Conservation (phyloP, 179 eudicot species). For the Gypsophila paniculata region DNA sequence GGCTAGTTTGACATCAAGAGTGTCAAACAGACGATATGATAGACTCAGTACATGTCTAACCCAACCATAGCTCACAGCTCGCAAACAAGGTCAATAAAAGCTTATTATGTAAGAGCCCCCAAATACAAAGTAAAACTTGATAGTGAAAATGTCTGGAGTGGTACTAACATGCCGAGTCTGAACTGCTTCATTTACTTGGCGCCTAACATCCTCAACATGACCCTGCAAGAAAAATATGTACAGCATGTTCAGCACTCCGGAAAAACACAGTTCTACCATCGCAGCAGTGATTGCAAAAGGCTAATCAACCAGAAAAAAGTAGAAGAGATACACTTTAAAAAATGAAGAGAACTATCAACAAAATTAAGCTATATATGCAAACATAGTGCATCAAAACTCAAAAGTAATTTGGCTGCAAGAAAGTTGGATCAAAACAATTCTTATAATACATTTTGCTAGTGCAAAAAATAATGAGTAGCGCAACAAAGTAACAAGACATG, state of each 20-base stretch:
- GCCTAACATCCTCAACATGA: constrained; percentile 63
- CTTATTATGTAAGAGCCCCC: background rate
- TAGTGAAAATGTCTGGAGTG: constrained; percentile 14
- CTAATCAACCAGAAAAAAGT: background rate
- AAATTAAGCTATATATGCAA: background rate
- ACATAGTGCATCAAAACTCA: background rate
- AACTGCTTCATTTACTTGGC: constrained; percentile 82
- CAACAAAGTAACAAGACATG: background rate
- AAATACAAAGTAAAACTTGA: background rate
- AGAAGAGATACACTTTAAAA: background rate
- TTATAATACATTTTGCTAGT: background rate
- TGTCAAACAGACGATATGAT: background rate
- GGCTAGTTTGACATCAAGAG: background rate
- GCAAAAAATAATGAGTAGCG: background rate
- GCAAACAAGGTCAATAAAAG: background rate
- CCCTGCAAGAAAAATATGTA: constrained; percentile 46
- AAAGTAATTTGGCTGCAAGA: background rate
- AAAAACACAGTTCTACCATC: background rate
- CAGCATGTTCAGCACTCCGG: constrained; percentile 8
- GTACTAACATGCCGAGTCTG: constrained; percentile 76
- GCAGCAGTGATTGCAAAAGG: background rate
- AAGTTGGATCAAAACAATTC: background rate
- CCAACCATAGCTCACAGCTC: background rate
- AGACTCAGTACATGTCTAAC: background rate
- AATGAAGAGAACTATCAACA: constrained; percentile 2